A percentile compares a stretch with the other conserved stretches of the same genome.
Evolutionary conservation across 129 eudicot species (phyloP).

Genomic region (Flaveria brownii): DNA sequence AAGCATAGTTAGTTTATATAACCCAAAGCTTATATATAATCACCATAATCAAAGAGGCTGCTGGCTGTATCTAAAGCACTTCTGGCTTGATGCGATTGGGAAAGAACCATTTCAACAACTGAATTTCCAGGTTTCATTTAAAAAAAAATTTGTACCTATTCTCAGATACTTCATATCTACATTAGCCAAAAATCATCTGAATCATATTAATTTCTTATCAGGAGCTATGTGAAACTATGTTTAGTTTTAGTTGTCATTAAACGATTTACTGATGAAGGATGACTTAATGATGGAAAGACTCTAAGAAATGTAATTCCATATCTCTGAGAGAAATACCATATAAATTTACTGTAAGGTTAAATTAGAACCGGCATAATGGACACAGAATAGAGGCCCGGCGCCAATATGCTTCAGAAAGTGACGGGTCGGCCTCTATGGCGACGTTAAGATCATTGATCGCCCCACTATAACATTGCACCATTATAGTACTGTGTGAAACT

Average conservation of each 20-base stretch:
- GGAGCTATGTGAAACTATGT: slow-evolving; percentile 24
- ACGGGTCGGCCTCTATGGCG: slow-evolving; percentile 35
- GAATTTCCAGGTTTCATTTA: slow-evolving; percentile 71
- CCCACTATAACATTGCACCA: slow-evolving; percentile 83
- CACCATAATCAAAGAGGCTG: slow-evolving; percentile 45
- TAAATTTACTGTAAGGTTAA: slow-evolving; percentile 3
- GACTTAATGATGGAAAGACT: not conserved
- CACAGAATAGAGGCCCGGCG: slow-evolving; percentile 58
- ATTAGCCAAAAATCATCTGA: slow-evolving; percentile 65
- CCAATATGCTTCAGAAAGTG: slow-evolving; percentile 61
- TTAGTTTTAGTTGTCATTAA: not conserved
- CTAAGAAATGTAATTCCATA: no score
- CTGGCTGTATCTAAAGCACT: no score
- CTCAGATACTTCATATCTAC: slow-evolving; percentile 91
- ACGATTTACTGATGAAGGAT: slow-evolving; percentile 1
- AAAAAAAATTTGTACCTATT: slow-evolving; percentile 65
- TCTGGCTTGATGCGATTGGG: slow-evolving; percentile 26
- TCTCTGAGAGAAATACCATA: not conserved
- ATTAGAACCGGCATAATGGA: slow-evolving; percentile 69
- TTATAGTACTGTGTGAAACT: slow-evolving; percentile 63
- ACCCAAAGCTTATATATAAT: slow-evolving; percentile 66
- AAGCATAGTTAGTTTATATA: not conserved
- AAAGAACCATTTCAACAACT: slow-evolving; percentile 82
- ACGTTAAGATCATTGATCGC: slow-evolving; percentile 85
- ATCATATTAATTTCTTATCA: slow-evolving; percentile 46